Conservation (phyloP, 495 filamentous ascomycete genomes). For the Penicillium canariense region DNA sequence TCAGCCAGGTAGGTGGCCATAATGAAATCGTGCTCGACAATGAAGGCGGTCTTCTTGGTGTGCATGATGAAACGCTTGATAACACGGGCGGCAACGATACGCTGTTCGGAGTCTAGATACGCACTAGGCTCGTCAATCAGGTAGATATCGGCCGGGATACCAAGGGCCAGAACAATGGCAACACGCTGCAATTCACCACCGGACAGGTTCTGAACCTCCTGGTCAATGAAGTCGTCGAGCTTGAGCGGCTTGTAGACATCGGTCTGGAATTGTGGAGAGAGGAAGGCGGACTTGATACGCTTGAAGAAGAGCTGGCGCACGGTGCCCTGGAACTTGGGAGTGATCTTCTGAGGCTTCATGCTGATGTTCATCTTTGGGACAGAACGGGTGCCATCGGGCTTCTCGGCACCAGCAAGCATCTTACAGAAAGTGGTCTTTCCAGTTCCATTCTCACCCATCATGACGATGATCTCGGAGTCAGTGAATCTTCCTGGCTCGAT, state of each 20-base stretch:
- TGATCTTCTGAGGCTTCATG: constrained; percentile 99
- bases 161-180: constrained; percentile 92
- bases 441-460: constrained; percentile 99
- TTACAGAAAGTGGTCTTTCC: constrained; percentile 97
- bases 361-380: constrained; percentile 93
- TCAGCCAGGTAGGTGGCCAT: constrained; percentile 98
- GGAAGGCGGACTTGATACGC: constrained; percentile 94
- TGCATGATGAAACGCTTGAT: constrained; percentile 99
- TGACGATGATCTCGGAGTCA: constrained; percentile 96
- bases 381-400: constrained; percentile 73
- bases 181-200: constrained; percentile 99
- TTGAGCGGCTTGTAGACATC: constrained; percentile 98
- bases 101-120: constrained; percentile 97
- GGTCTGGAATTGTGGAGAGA: constrained; percentile 96
- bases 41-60: constrained; percentile 97
- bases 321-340: constrained; percentile 94
- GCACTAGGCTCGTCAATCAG: constrained; percentile 94
- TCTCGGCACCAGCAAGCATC: constrained; percentile 87
- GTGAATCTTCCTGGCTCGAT: constrained; percentile 86
- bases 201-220: constrained; percentile 97
- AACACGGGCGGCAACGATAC: constrained; percentile 93
- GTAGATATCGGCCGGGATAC: constrained; percentile 96
- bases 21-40: constrained; percentile 99
- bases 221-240: constrained; percentile 98
- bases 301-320: constrained; percentile 93